Percentiles rank a stretch among this genome's conserved stretches.
Evolutionary conservation across 2,329 filamentous ascomycete species (phyloP).

Genomic region (Immersiporthe knoxdaviesiana): DNA sequence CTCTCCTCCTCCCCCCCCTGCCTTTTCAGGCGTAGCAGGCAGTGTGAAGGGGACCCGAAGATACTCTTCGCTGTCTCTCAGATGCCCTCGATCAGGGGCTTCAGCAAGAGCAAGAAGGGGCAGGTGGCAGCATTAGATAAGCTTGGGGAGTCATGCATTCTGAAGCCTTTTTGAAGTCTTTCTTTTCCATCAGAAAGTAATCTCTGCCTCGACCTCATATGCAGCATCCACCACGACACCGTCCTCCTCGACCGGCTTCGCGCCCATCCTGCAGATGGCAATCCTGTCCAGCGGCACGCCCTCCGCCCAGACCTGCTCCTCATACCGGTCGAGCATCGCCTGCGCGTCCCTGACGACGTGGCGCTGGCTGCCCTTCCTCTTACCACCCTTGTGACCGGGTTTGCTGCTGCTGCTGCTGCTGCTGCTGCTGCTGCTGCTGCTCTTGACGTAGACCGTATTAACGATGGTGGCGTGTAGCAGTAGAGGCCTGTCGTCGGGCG

Average conservation of each 20-base stretch:
- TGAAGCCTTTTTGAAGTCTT: no score
- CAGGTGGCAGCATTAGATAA: no score
- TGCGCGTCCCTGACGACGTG: conserved; percentile 57
- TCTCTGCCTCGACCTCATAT: conserved; percentile 58
- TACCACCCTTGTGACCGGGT: conserved; percentile 31
- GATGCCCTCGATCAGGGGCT: no score
- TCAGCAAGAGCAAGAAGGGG: no score
- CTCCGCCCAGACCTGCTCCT: conserved; percentile 71
- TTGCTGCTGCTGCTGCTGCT: conserved; percentile 38
- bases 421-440: conserved; percentile 38
- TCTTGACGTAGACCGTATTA: conserved; percentile 79
- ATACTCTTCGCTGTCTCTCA: no score
- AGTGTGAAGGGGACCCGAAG: no score
- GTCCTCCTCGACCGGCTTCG: conserved; percentile 62
- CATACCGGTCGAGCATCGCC: conserved; percentile 61
- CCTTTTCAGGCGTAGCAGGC: not conserved
- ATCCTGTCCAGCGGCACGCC: conserved; percentile 69
- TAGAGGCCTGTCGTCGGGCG: conserved; percentile 63
- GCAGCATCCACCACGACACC: conserved; percentile 53
- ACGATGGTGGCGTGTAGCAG: conserved; percentile 83
- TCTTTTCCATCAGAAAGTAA: conserved; percentile 43
- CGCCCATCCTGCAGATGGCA: conserved; percentile 86
- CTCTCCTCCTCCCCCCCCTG: not conserved
- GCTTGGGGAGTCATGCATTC: no score
- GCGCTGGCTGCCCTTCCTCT: conserved; percentile 37